A percentile compares a stretch with the other conserved stretches of the same genome.
Evolutionary conservation across 371 early-diverging fungal species (phyloP).

Genomic region (Mucor mucedo): DNA sequence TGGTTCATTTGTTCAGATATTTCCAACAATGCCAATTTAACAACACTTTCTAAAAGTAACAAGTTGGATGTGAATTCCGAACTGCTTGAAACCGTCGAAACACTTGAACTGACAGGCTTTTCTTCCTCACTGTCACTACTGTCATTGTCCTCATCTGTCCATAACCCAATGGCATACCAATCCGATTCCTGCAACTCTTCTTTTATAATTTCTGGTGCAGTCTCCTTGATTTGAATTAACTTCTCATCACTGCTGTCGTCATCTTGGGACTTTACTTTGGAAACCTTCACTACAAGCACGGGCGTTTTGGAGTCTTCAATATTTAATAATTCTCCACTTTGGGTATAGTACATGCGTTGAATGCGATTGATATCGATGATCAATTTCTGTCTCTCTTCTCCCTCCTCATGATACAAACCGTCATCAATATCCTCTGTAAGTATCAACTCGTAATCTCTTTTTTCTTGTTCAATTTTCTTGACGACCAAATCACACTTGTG

Average conservation of each 20-base stretch:
- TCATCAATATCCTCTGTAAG: constrained; percentile 70
- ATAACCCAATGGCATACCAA: constrained; percentile 52
- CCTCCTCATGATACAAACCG: constrained; percentile 74
- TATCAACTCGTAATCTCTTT: constrained; percentile 50
- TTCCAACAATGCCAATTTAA: constrained; percentile 70
- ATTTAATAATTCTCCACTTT: constrained; percentile 70
- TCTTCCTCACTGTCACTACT: constrained; percentile 21
- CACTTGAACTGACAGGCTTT: neutral
- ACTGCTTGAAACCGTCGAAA: neutral
- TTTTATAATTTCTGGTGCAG: constrained; percentile 33
- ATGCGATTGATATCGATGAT: constrained; percentile 43
- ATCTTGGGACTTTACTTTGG: constrained; percentile 13
- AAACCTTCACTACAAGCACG: constrained; percentile 71
- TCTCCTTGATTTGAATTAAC: constrained; percentile 30
- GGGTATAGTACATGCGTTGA: constrained; percentile 70
- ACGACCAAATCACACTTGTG: constrained; percentile 44
- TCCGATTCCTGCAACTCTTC: constrained; percentile 39
- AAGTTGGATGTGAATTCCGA: constrained; percentile 37
- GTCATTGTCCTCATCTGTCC: constrained; percentile 20
- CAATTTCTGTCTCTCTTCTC: constrained; percentile 25
- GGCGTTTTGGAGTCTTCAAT: constrained; percentile 72
- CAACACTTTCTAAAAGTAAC: constrained; percentile 69
- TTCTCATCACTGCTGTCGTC: neutral
- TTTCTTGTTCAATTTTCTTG: constrained; percentile 6
- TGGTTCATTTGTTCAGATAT: constrained; percentile 65